Base-by-base conservation (phyloP, 176 grass and related monocot genomes). In the Pontederia paniculata region DNA sequence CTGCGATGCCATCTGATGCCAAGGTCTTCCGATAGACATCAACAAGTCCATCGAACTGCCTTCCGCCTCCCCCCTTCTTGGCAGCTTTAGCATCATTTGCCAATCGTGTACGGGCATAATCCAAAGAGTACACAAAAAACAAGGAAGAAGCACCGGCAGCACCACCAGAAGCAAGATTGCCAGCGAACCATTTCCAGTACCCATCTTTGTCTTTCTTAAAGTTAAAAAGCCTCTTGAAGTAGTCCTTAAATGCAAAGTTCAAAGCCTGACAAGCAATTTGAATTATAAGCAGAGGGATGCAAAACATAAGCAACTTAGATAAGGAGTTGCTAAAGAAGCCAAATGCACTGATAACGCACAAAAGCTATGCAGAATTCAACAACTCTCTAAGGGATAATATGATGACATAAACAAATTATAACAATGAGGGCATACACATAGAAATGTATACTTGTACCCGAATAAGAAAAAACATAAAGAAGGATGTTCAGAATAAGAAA, bases 141-240 rank as follows among this genome's bases (percentile, higher is more conserved):
- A 51, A 28, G 9, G 62, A 65, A 65, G 45, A 65, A 65, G 62
- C 62, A 65, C 62, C 62, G 8, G 62, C 62, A 12, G 62, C 62
- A 41, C 62, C 62, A 65, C 62, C 62, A 2, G 62, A 65, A 31
- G 62, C 62, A 65, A 65, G 62, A 50, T 65, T 65, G 14, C 47
- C 62, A 41, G 22, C 62, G 50, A 65, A 65, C 62, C 62, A 65
- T 50, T 65, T 65, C 62, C 62, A 65, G 62, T 65, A 65, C 31
- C 62, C 62, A 50, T 65, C 62, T 47, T 51, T 65, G 16, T 65
- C 62, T 48, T 65, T 65, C 62, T 65, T 65, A 12, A 65, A 65
- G 47, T 65, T 65, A 31, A 65, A 65, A 45, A 65, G 48, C 21
- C 62, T 31, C 48, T 65, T 65, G 47, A 65, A 65, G 62, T 65